A percentile compares a stretch with the other conserved stretches of the same genome.
These are phyloP conservation scores for Ogataea degrootiae DNA, from an alignment of 805 yeast species.

Conservation along the genomic window DNA sequence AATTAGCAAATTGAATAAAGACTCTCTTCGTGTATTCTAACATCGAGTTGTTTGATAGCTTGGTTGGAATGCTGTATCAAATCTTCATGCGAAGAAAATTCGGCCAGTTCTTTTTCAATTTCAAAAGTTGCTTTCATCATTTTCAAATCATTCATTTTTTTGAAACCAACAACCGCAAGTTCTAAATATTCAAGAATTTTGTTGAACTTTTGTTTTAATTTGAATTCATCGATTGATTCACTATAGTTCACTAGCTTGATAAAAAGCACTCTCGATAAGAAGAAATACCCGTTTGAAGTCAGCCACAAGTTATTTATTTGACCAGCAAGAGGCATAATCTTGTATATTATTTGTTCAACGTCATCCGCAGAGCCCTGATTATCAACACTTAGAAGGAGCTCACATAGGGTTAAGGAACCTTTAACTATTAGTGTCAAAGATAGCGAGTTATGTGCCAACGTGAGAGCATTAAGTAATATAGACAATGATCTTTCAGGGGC, in stretches of 20 bases:
- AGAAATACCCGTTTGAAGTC: constrained; percentile 34
- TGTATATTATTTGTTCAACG: constrained; percentile 35
- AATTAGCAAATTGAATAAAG: constrained; percentile 16
- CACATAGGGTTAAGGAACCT: constrained; percentile 41
- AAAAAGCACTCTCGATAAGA: constrained; percentile 25
- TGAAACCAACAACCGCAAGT: constrained; percentile 41
- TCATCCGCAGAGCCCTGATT: constrained; percentile 30
- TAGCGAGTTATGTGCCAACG: constrained; percentile 43
- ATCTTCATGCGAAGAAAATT: constrained; percentile 25
- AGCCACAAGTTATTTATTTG: constrained; percentile 36
- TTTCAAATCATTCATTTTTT: constrained; percentile 32
- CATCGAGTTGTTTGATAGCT: constrained; percentile 27
- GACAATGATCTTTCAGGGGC: constrained; percentile 48
- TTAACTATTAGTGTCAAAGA: constrained; percentile 41
- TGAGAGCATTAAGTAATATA: constrained; percentile 43
- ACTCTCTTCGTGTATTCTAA: constrained; percentile 27
- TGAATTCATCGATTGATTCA: background rate
- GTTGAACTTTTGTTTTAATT: constrained; percentile 18
- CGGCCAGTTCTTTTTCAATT: constrained; percentile 36
- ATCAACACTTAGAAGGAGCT: constrained; percentile 38
- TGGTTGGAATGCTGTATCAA: constrained; percentile 29
- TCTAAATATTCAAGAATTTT: constrained; percentile 36
- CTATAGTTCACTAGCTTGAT: constrained; percentile 10
- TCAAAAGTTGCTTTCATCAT: constrained; percentile 37
- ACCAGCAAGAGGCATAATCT: constrained; percentile 41